phyloP scores from a whole-genome alignment of 192 early-diverging fungal genomes.

The Phlyctochytrium planicorne region DNA sequence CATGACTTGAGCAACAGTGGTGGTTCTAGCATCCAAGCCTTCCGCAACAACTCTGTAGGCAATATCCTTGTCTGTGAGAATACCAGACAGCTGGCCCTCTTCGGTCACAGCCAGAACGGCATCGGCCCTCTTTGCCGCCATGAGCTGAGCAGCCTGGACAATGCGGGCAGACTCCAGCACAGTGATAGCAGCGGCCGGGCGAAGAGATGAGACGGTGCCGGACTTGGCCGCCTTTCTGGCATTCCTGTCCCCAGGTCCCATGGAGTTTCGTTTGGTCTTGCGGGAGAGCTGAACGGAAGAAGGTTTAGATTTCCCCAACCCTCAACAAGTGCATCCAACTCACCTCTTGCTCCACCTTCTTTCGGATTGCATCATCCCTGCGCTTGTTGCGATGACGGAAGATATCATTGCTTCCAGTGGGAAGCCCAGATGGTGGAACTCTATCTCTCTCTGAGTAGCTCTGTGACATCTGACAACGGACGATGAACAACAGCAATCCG shows the following conservation, averaged over 20 bases:
- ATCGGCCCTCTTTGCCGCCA: slow-evolving; percentile 97
- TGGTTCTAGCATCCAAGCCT: slow-evolving; percentile 43
- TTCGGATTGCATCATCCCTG: slow-evolving; percentile 51
- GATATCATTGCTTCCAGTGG: slow-evolving; percentile 4
- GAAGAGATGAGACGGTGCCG: slow-evolving; percentile 90
- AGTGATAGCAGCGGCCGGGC: slow-evolving; percentile 85
- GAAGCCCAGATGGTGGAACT: background rate
- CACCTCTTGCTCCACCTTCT: slow-evolving; percentile 51
- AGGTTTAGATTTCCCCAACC: background rate
- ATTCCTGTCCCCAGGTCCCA: background rate
- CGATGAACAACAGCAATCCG: too few relatives aligned
- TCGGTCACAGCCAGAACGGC: slow-evolving; percentile 93
- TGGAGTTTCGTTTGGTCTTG: slow-evolving; percentile 3
- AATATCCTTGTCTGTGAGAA: slow-evolving; percentile 98
- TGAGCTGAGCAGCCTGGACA: slow-evolving; percentile 56
- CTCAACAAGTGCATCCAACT: background rate
- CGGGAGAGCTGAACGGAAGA: slow-evolving; percentile 1
- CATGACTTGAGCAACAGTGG: slow-evolving; percentile 81
- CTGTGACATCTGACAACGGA: too few relatives aligned
- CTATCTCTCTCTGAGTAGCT: background rate
- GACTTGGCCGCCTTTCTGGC: slow-evolving; percentile 29
- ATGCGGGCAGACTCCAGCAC: slow-evolving; percentile 54
- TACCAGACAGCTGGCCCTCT: slow-evolving; percentile 87
- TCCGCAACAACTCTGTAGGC: slow-evolving; percentile 92
- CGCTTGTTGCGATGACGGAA: slow-evolving; percentile 38